Conservation (phyloP, 441 rosid species). For the Pelargonium australe region DNA sequence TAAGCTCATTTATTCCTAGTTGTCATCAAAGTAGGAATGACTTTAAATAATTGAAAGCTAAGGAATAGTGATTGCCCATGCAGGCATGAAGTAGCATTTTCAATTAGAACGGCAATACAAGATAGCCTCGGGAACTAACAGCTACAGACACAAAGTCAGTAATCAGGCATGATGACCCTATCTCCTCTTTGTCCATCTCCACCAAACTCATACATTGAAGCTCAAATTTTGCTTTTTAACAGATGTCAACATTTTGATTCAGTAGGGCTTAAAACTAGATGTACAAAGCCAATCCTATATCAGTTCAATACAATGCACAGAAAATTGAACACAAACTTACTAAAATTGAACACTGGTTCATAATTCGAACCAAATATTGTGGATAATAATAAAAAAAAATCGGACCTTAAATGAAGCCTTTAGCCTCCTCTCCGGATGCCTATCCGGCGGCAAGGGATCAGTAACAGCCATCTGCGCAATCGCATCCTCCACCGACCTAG, state of each 20-base stretch:
- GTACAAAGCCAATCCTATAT: slow-evolving; percentile 1
- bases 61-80: neutral
- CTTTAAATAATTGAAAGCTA: neutral
- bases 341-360: neutral
- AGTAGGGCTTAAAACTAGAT: neutral
- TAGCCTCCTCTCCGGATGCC: slow-evolving; percentile 82
- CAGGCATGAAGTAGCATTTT: neutral
- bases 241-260: no score
- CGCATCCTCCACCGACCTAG: slow-evolving; percentile 80
- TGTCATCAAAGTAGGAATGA: neutral
- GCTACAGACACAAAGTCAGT: neutral
- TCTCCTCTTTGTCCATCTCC: neutral
- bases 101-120: neutral
- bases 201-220: slow-evolving; percentile 1
- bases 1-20: neutral
- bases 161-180: neutral
- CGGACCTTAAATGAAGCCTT: slow-evolving; percentile 86
- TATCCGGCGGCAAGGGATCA: slow-evolving; percentile 61
- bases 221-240: neutral
- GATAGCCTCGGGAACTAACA: neutral
- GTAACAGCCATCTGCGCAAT: slow-evolving; percentile 58
- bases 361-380: neutral
- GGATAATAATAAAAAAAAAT: neutral
- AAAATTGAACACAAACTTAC: neutral
- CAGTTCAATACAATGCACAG: neutral